Evolutionary conservation across 305 asterid species (phyloP).

Genomic region (Rubia tinctorum): DNA sequence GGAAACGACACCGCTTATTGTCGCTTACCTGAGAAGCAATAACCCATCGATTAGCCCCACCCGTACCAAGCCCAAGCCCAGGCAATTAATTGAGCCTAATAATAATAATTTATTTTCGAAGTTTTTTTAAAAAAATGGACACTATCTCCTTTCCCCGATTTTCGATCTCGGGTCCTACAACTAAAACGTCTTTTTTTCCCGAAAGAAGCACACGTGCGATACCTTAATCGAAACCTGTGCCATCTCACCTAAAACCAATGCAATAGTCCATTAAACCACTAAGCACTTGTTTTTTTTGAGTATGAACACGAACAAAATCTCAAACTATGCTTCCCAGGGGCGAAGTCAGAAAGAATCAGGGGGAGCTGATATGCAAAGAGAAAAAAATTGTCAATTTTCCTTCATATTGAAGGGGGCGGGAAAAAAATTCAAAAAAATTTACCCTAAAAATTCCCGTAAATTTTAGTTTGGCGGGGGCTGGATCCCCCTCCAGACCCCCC

Average conservation of each 20-base stretch:
- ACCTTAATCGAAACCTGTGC: constrained; percentile 20
- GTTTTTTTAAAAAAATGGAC: neutral
- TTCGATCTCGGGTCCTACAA: constrained; percentile 30
- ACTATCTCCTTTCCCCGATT: neutral
- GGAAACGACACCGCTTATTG: constrained; percentile 36
- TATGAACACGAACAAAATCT: too few species aligned
- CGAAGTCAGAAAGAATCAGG: too few species aligned
- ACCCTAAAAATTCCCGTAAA: too few species aligned
- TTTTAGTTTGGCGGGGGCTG: too few species aligned
- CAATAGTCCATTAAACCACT: constrained; percentile 11
- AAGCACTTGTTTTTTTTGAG: neutral
- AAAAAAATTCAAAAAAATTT: too few species aligned
- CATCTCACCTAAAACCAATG: constrained; percentile 4
- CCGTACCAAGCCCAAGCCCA: neutral
- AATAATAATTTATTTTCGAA: neutral
- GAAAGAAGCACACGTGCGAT: constrained; percentile 49
- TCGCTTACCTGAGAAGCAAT: constrained; percentile 41
- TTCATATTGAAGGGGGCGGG: too few species aligned
- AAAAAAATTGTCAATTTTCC: too few species aligned
- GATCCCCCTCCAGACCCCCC: too few species aligned
- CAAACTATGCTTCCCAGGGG: too few species aligned
- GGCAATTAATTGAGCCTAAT: constrained; percentile 7
- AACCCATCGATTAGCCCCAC: constrained; percentile 10
- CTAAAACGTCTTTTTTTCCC: constrained; percentile 26
- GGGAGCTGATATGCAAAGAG: too few species aligned